Conservation (phyloP, 148 eudicot species). For the Fallopia convolvulus region DNA sequence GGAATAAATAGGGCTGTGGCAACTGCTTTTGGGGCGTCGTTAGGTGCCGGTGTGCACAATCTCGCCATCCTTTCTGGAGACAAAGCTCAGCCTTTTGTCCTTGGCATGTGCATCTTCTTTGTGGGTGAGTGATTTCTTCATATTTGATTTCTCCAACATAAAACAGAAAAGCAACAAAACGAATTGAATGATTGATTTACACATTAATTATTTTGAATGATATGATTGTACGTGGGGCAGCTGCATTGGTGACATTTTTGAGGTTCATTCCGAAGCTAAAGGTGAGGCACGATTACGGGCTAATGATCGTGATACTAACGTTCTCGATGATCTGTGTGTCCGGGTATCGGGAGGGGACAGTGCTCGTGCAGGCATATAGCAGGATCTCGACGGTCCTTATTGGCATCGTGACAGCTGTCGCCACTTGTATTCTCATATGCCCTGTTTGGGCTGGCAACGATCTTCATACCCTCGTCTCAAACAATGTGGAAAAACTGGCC, state of each 20-base stretch:
- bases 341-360: conserved; percentile 43
- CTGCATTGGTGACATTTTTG: conserved; percentile 29
- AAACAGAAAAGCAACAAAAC: too few species aligned
- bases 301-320: conserved; percentile 53
- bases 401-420: conserved; percentile 32
- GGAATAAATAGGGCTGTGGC: too few species aligned
- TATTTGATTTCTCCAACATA: too few species aligned
- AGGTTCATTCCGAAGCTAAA: conserved; percentile 48
- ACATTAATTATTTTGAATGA: too few species aligned
- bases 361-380: conserved; percentile 30
- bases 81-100: too few species aligned
- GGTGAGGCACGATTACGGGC: conserved; percentile 65
- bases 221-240: conserved; percentile 20
- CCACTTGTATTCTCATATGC: conserved; percentile 31
- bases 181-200: too few species aligned
- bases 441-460: conserved; percentile 83
- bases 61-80: too few species aligned
- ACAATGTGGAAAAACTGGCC: conserved; percentile 40
- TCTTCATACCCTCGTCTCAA: conserved; percentile 41
- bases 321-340: conserved; percentile 46
- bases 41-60: too few species aligned
- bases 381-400: conserved; percentile 45
- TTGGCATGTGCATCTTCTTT: too few species aligned
- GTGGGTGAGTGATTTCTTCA: too few species aligned
- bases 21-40: too few species aligned